These are phyloP conservation scores for Grammothele lineata DNA, from an alignment of 768 basidiomycete species.

Conservation along the genomic window DNA sequence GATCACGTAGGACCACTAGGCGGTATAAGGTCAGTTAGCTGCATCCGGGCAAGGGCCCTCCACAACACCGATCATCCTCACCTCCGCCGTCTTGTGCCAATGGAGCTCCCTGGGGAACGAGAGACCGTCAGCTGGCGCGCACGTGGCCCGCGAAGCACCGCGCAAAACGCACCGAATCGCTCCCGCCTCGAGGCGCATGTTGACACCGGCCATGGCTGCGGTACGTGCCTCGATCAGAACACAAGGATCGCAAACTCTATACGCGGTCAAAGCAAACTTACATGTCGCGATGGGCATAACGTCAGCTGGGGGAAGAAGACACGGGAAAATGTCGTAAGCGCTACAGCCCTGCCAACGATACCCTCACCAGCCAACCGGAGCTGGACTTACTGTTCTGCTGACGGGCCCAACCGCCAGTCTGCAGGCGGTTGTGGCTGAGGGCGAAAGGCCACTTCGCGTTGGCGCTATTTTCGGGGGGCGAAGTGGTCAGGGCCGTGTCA, in stretches of 20 bases:
- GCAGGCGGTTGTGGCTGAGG: conserved; percentile 55
- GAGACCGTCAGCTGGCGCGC: not conserved
- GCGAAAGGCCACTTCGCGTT: conserved; percentile 66
- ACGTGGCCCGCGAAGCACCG: not conserved
- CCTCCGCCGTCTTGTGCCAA: conserved; percentile 31
- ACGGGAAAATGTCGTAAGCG: too few species aligned
- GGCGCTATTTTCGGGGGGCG: conserved; percentile 15
- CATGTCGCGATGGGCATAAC: conserved; percentile 37
- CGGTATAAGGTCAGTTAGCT: not conserved
- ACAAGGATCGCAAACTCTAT: not conserved
- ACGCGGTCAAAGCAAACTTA: conserved; percentile 4
- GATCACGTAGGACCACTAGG: conserved; percentile 30
- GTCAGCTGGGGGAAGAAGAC: conserved; percentile 25
- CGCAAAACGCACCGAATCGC: conserved; percentile 25
- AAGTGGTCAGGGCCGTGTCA: not conserved
- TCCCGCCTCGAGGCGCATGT: conserved; percentile 34
- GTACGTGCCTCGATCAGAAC: conserved; percentile 2
- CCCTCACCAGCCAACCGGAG: conserved; percentile 4
- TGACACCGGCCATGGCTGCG: conserved; percentile 28
- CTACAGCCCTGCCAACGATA: too few species aligned
- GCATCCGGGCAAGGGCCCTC: not conserved
- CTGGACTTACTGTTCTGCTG: conserved; percentile 52
- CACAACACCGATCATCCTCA: not conserved
- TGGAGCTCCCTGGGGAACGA: conserved; percentile 25
- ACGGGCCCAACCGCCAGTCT: conserved; percentile 64